Conservation (phyloP, 192 early-diverging fungal species). For the Backusella westeae region DNA sequence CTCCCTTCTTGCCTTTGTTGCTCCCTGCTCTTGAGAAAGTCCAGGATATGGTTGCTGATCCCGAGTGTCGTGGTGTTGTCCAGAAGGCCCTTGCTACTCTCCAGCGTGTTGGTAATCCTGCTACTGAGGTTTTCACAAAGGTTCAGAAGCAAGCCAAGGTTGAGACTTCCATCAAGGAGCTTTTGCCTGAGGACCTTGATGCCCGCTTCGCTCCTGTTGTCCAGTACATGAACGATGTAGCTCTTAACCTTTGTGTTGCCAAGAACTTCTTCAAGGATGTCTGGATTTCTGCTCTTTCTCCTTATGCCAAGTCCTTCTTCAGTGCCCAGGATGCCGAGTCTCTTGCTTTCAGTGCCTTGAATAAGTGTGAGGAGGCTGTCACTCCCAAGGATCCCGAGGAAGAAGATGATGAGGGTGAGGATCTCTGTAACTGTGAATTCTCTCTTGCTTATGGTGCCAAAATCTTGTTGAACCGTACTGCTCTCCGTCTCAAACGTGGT, state of each 20-base stretch:
- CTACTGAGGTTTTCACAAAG: slow-evolving; percentile 51
- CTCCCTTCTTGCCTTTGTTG: slow-evolving; percentile 77
- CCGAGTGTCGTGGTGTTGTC: slow-evolving; percentile 74
- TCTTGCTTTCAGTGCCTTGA: slow-evolving; percentile 46
- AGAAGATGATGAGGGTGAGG: slow-evolving; percentile 55
- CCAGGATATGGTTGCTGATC: slow-evolving; percentile 73
- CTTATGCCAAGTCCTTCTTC: slow-evolving; percentile 57
- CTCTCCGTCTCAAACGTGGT: slow-evolving; percentile 67
- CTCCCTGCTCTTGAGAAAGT: slow-evolving; percentile 77
- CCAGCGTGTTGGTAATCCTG: slow-evolving; percentile 60
- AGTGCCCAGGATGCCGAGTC: slow-evolving; percentile 51
- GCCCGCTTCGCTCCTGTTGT: slow-evolving; percentile 44
- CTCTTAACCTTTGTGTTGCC: slow-evolving; percentile 57
- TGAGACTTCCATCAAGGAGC: slow-evolving; percentile 48
- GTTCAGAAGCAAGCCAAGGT: slow-evolving; percentile 49
- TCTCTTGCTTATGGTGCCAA: slow-evolving; percentile 84
- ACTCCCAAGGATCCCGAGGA: slow-evolving; percentile 35
- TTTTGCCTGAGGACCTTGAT: slow-evolving; percentile 53
- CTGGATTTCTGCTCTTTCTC: slow-evolving; percentile 61
- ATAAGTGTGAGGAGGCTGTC: slow-evolving; percentile 47
- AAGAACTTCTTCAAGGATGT: slow-evolving; percentile 64
- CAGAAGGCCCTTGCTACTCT: slow-evolving; percentile 69
- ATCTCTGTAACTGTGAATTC: slow-evolving; percentile 75
- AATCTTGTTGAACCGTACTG: slow-evolving; percentile 73
- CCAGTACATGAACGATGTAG: slow-evolving; percentile 58